phyloP scores from a whole-genome alignment of 805 yeast species.

The Candida endomychidarum region DNA sequence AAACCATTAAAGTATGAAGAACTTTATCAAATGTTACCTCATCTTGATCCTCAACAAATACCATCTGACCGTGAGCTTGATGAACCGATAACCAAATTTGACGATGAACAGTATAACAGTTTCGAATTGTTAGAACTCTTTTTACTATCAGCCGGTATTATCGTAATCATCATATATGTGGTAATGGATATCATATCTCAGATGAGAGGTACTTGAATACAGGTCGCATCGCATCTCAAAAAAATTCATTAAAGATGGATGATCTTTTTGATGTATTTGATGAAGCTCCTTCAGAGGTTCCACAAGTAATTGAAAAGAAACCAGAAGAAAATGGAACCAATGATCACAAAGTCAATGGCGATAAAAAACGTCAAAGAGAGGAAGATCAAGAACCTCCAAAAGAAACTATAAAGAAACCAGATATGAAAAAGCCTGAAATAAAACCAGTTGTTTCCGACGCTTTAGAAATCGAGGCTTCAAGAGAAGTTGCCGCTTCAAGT shows the following conservation, averaged over 20 bases:
- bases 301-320: constrained; percentile 19
- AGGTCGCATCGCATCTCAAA: constrained; percentile 4
- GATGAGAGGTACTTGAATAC: constrained; percentile 2
- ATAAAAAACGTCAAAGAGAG: constrained; percentile 16
- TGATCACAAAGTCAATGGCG: constrained; percentile 10
- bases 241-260: constrained; percentile 22
- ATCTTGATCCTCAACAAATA: too few species aligned
- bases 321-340: constrained; percentile 8
- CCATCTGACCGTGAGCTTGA: too few species aligned
- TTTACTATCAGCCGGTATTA: too few species aligned
- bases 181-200: too few species aligned
- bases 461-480: constrained; percentile 82
- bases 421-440: constrained; percentile 39
- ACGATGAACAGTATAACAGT: too few species aligned
- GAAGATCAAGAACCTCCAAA: constrained; percentile 14
- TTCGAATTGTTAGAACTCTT: too few species aligned
- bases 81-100: too few species aligned
- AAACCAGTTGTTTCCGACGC: constrained; percentile 82
- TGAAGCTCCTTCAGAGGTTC: constrained; percentile 48
- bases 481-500: constrained; percentile 81
- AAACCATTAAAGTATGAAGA: too few species aligned
- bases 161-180: too few species aligned
- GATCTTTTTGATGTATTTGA: constrained; percentile 64
- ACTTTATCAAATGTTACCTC: too few species aligned
- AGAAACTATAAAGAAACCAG: constrained; percentile 14